Evolutionary conservation across 2,329 filamentous ascomycete genomes (phyloP).

Genomic region (Chlorencoelia australis): DNA sequence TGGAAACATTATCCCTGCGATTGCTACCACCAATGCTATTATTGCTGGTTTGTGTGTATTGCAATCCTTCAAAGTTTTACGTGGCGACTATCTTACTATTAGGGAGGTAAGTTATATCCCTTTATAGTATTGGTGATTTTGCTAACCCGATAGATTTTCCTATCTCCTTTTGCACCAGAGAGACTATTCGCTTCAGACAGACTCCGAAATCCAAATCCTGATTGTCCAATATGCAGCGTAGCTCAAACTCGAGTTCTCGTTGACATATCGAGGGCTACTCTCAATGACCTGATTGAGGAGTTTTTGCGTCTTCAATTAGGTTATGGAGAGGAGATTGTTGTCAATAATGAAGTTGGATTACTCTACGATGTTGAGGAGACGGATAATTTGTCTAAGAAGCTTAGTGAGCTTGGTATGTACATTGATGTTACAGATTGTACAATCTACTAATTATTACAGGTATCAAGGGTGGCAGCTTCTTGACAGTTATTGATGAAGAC

Average conservation of each 20-base stretch:
- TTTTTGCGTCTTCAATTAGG: slow-evolving; percentile 61
- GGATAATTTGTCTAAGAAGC: slow-evolving; percentile 71
- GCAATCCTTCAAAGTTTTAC: slow-evolving; percentile 84
- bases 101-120: slow-evolving; percentile 51
- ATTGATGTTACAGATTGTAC: background rate
- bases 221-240: slow-evolving; percentile 76
- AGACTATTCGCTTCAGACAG: slow-evolving; percentile 49
- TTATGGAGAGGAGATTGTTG: slow-evolving; percentile 71
- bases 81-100: slow-evolving; percentile 56
- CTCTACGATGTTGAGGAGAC: slow-evolving; percentile 86
- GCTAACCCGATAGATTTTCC: slow-evolving; percentile 50
- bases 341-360: slow-evolving; percentile 65
- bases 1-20: slow-evolving; percentile 96
- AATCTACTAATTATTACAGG: slow-evolving; percentile 32
- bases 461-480: slow-evolving; percentile 61
- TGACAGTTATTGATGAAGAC: slow-evolving; percentile 78
- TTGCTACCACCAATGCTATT: slow-evolving; percentile 96
- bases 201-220: slow-evolving; percentile 58
- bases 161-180: slow-evolving; percentile 56
- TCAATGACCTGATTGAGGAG: slow-evolving; percentile 69
- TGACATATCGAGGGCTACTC: slow-evolving; percentile 61
- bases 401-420: slow-evolving; percentile 59
- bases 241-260: slow-evolving; percentile 57
- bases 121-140: slow-evolving; percentile 2
- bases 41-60: slow-evolving; percentile 87